These are phyloP conservation scores for Eruca vesicaria DNA, from an alignment of 441 rosid species.

Conservation along the genomic window DNA sequence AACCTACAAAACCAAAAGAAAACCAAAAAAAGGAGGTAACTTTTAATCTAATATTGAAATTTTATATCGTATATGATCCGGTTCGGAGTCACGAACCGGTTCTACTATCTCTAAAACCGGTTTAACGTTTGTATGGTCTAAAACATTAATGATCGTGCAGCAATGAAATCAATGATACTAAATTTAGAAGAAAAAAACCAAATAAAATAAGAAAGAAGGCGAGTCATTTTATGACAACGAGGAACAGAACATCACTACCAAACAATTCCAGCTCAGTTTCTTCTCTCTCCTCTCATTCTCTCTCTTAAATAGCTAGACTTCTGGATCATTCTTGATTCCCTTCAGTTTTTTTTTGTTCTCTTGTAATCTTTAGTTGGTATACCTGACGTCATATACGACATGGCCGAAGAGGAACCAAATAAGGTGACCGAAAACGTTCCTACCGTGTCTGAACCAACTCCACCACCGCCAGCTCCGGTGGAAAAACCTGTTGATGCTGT, in stretches of 20 bases:
- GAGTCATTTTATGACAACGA: constrained; percentile 34
- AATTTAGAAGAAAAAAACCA: neutral
- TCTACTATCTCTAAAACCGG: neutral
- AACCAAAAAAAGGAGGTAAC: neutral
- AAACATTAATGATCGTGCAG: constrained; percentile 8
- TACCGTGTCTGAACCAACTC: constrained; percentile 40
- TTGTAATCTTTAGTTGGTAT: constrained; percentile 18
- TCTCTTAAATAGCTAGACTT: constrained; percentile 2
- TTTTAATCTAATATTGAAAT: neutral
- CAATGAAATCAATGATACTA: constrained; percentile 11
- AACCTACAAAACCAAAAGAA: neutral
- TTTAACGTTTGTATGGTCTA: neutral
- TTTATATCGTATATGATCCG: neutral
- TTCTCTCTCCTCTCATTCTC: neutral
- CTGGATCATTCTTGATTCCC: constrained; percentile 25
- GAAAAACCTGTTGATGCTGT: constrained; percentile 46
- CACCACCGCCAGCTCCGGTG: constrained; percentile 30
- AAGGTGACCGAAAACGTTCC: constrained; percentile 42
- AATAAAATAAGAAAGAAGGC: constrained; percentile 35
- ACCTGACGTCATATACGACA: constrained; percentile 22
- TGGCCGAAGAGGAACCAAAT: constrained; percentile 63
- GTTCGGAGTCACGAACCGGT: neutral
- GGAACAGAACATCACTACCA: constrained; percentile 30
- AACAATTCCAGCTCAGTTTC: constrained; percentile 32
- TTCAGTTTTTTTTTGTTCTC: constrained; percentile 2